Evolutionary conservation across 306 rosid genomes (phyloP).

Genomic region (Prosopis cineraria): DNA sequence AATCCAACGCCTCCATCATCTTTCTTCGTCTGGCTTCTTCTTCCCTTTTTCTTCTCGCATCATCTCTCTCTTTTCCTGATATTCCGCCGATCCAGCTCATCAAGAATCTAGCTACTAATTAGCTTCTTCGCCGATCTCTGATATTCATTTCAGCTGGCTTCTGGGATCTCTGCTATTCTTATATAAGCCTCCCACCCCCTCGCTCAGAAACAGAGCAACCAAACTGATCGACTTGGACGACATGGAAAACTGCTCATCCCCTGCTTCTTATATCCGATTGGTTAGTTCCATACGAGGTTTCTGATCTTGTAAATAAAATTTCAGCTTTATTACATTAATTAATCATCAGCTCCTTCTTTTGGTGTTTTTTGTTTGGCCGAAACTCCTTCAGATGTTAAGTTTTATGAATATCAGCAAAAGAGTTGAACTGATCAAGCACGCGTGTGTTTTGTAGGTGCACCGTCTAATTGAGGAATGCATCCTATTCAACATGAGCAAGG

Average conservation of each 20-base stretch:
- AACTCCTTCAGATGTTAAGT: no score
- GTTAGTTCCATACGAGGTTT: slow-evolving; percentile 44
- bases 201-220: background rate
- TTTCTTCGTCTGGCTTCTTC: slow-evolving; percentile 11
- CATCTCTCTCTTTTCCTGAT: slow-evolving; percentile 11
- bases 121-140: slow-evolving; percentile 2
- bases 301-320: background rate
- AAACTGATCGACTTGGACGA: background rate
- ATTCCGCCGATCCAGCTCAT: background rate
- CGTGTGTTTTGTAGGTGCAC: slow-evolving; percentile 59
- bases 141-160: background rate
- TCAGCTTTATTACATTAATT: background rate
- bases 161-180: background rate
- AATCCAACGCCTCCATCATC: slow-evolving; percentile 36
- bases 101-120: background rate
- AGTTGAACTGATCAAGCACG: background rate
- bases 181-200: background rate
- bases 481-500: slow-evolving; percentile 85
- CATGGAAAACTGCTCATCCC: slow-evolving; percentile 62
- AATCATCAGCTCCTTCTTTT: background rate
- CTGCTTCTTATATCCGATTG: slow-evolving; percentile 87
- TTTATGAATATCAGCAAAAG: background rate
- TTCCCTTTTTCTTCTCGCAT: background rate
- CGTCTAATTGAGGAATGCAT: slow-evolving; percentile 91
- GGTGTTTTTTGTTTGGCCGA: no score